Evolutionary conservation across 176 grass and related monocot species (phyloP).

Genomic region (Alloteropsis semialata): DNA sequence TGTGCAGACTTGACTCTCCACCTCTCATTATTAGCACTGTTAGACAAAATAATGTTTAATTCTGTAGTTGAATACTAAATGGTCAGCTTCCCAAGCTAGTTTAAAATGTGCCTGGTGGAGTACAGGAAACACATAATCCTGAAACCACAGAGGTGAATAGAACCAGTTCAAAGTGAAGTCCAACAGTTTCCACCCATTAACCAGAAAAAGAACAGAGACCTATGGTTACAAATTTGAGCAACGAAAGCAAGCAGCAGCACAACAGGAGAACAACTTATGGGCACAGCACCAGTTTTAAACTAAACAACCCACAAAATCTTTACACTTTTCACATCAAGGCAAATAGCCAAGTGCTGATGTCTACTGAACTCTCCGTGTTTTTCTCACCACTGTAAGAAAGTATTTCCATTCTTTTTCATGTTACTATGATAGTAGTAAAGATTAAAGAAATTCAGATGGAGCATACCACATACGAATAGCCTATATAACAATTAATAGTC

Average conservation of each 20-base stretch:
- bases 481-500: slow-evolving; percentile 3
- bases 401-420: not conserved
- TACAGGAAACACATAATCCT: not conserved
- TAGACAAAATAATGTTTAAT: not conserved
- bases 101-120: not conserved
- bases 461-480: not conserved
- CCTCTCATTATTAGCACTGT: not conserved
- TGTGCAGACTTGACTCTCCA: slow-evolving; percentile 11
- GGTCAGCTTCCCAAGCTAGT: not conserved
- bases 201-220: not conserved
- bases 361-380: not conserved
- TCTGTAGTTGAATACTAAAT: not conserved
- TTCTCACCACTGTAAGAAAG: not conserved
- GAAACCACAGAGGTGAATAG: not conserved
- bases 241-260: not conserved
- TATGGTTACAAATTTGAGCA: not conserved
- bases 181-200: not conserved
- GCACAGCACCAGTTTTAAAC: not conserved
- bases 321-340: no score
- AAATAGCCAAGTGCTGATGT: not conserved
- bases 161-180: not conserved
- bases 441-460: not conserved
- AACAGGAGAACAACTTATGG: not conserved
- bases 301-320: not conserved
- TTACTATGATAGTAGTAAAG: not conserved